Conservation (phyloP, 2,329 filamentous ascomycete species). For the Aspergillus ustus region DNA sequence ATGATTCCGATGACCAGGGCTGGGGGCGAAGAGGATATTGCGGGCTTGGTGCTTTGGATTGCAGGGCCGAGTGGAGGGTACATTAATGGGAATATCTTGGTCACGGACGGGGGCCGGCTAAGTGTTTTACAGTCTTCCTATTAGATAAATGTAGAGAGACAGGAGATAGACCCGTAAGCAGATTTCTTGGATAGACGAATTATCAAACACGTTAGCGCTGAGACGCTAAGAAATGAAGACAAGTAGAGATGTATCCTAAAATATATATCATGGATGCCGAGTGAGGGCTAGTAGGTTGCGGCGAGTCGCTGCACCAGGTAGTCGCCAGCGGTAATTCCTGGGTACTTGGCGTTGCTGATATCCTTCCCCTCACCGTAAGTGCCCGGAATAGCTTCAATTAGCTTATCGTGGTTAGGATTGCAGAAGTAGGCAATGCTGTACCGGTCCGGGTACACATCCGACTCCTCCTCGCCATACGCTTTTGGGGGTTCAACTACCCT, state of each 20-base stretch:
- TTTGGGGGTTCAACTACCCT: constrained; percentile 84
- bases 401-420: constrained; percentile 77
- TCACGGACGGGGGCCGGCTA: constrained; percentile 68
- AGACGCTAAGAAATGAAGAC: constrained; percentile 9
- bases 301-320: constrained; percentile 79
- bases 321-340: constrained; percentile 75
- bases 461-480: constrained; percentile 46
- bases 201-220: not conserved
- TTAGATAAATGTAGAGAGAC: constrained; percentile 31
- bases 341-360: constrained; percentile 70
- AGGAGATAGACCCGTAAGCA: not conserved
- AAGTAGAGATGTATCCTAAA: not conserved
- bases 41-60: constrained; percentile 68
- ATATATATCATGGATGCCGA: not conserved
- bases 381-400: constrained; percentile 80
- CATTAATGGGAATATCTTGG: constrained; percentile 65
- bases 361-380: constrained; percentile 64
- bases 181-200: not conserved
- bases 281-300: constrained; percentile 64
- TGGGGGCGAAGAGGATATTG: constrained; percentile 67
- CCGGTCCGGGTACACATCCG: constrained; percentile 67
- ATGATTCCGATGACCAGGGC: constrained; percentile 63
- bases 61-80: constrained; percentile 68
- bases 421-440: constrained; percentile 95
- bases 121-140: constrained; percentile 60